phyloP scores from a whole-genome alignment of 768 basidiomycete species.

The Tephrocybe sp. region DNA sequence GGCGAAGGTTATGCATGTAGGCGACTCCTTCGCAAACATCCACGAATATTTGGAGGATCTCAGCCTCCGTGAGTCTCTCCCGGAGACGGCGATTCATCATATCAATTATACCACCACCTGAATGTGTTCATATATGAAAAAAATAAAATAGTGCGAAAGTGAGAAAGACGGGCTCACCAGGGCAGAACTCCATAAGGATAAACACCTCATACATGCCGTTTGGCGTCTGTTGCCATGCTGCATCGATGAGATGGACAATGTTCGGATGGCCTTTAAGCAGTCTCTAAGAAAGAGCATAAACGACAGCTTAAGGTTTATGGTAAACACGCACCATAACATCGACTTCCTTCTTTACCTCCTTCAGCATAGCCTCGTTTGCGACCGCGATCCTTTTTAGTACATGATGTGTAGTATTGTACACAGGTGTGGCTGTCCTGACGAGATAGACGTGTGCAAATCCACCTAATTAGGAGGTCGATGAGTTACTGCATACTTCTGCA shows the following conservation, averaged over 20 bases:
- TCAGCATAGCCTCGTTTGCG: constrained; percentile 82
- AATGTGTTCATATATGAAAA: constrained; percentile 17
- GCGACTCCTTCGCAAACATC: constrained; percentile 98
- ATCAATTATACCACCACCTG: constrained; percentile 98
- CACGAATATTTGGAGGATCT: constrained; percentile 96
- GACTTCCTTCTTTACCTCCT: constrained; percentile 95
- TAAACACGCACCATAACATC: constrained; percentile 85
- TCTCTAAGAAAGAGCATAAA: constrained; percentile 53
- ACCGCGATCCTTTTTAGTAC: constrained; percentile 97
- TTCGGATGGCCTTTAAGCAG: constrained; percentile 91
- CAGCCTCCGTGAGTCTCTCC: constrained; percentile 91
- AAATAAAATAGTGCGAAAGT: constrained; percentile 1
- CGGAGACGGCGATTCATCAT: constrained; percentile 98
- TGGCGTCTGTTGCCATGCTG: constrained; percentile 82
- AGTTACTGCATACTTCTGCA: constrained; percentile 8
- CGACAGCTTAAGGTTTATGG: constrained; percentile 12
- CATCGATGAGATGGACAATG: constrained; percentile 94
- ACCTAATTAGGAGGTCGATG: constrained; percentile 46
- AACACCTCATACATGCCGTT: constrained; percentile 92
- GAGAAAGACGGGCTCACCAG: constrained; percentile 49
- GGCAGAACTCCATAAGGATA: constrained; percentile 98
- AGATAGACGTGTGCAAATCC: constrained; percentile 99
- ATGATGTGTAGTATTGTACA: constrained; percentile 91
- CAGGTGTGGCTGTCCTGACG: constrained; percentile 79
- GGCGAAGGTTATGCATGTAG: constrained; percentile 91